These are phyloP conservation scores for Colletotrichum navitas DNA, from an alignment of 2,329 filamentous ascomycete species.

Conservation along the genomic window DNA sequence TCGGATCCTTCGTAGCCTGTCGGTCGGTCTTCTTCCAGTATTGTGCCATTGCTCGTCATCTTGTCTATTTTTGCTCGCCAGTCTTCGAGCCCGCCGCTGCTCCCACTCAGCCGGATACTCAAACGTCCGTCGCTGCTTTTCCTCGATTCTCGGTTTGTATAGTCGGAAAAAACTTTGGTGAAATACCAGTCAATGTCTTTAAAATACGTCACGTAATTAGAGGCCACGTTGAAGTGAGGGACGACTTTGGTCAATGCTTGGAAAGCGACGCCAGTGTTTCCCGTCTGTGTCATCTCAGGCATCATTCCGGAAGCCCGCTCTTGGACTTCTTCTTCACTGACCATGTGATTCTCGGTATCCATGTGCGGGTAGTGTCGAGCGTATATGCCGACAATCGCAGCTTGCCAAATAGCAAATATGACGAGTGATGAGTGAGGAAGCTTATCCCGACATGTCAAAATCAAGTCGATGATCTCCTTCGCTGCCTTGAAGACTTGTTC, in stretches of 20 bases:
- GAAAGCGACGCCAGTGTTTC: conserved; percentile 61
- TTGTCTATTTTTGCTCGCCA: conserved; percentile 58
- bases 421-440: conserved; percentile 77
- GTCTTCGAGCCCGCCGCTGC: conserved; percentile 67
- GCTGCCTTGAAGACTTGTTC: conserved; percentile 73
- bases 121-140: conserved; percentile 50
- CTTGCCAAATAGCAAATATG: conserved; percentile 75
- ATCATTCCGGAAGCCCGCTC: conserved; percentile 46
- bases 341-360: conserved; percentile 70
- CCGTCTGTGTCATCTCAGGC: conserved; percentile 51
- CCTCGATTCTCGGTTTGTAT: conserved; percentile 48
- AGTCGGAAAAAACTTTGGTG: conserved; percentile 55
- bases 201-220: conserved; percentile 67
- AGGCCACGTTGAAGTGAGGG: conserved; percentile 66
- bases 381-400: conserved; percentile 75
- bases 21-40: conserved; percentile 51
- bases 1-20: conserved; percentile 45
- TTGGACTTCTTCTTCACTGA: conserved; percentile 51
- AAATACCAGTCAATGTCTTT: conserved; percentile 67
- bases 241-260: conserved; percentile 66
- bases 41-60: conserved; percentile 60
- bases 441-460: conserved; percentile 71
- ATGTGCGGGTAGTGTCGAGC: conserved; percentile 76
- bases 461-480: conserved; percentile 73
- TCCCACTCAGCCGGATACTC: conserved; percentile 57